Percentiles rank a stretch among this genome's conserved stretches.
Conservation (phyloP, 495 filamentous ascomycete genomes). For the Lophiostoma macrostomum region DNA sequence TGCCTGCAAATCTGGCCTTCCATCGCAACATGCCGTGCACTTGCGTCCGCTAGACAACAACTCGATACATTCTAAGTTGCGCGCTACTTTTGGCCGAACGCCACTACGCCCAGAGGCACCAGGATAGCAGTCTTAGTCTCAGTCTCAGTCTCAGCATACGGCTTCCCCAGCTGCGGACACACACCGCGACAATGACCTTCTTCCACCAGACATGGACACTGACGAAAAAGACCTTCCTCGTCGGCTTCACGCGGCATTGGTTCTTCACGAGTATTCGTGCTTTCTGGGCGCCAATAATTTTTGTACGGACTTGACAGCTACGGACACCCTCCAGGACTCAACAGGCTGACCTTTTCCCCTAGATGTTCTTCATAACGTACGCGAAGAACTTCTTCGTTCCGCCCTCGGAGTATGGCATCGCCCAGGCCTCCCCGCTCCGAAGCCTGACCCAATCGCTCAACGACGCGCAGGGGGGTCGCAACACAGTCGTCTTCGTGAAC, state of each 20-base stretch:
- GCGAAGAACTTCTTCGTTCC: conserved; percentile 44
- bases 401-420: conserved; percentile 60
- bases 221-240: conserved; percentile 68
- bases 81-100: no score
- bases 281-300: conserved; percentile 67
- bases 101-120: no score
- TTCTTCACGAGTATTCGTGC: conserved; percentile 64
- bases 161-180: not conserved
- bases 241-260: conserved; percentile 62
- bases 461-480: conserved; percentile 45
- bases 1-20: not conserved
- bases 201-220: conserved; percentile 70
- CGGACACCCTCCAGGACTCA: not conserved
- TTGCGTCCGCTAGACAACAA: no score
- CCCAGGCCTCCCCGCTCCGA: conserved; percentile 52
- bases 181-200: conserved; percentile 48
- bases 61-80: no score
- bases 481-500: conserved; percentile 77
- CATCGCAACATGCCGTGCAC: not conserved
- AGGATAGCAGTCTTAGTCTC: not conserved
- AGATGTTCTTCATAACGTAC: conserved; percentile 41
- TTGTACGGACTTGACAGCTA: conserved; percentile 45
- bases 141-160: not conserved
- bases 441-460: conserved; percentile 58
- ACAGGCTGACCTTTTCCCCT: not conserved